Evolutionary conservation across 2,329 filamentous ascomycete species (phyloP).

Genomic region (Arthrobotrys pseudoclavata): DNA sequence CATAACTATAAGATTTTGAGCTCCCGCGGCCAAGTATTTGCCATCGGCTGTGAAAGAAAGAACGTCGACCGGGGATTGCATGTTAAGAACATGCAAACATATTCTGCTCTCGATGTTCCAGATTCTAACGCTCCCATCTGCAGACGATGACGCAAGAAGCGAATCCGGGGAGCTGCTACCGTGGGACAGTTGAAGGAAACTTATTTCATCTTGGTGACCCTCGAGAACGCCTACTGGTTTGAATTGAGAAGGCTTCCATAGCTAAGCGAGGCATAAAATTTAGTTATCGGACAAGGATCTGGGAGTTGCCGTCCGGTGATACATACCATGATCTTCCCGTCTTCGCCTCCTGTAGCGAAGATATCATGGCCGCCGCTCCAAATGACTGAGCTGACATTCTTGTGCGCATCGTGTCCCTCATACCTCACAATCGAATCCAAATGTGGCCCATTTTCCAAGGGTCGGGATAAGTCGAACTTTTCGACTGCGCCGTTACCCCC

Average conservation of each 20-base stretch:
- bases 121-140: slow-evolving; percentile 53
- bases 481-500: slow-evolving; percentile 56
- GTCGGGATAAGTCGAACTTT: slow-evolving; percentile 45
- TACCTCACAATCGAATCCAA: slow-evolving; percentile 33
- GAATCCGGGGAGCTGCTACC: slow-evolving; percentile 36
- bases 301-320: no score
- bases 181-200: slow-evolving; percentile 36
- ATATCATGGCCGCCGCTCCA: slow-evolving; percentile 47
- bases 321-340: slow-evolving; percentile 57
- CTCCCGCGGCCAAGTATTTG: slow-evolving; percentile 51
- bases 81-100: slow-evolving; percentile 56
- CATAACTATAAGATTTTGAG: slow-evolving; percentile 54
- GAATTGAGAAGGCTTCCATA: slow-evolving; percentile 55
- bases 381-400: slow-evolving; percentile 44
- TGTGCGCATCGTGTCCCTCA: slow-evolving; percentile 56
- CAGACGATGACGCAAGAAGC: slow-evolving; percentile 50
- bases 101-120: slow-evolving; percentile 57
- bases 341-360: slow-evolving; percentile 53
- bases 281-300: background rate
- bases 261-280: slow-evolving; percentile 3
- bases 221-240: slow-evolving; percentile 55
- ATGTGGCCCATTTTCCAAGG: slow-evolving; percentile 32
- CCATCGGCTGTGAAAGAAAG: slow-evolving; percentile 53
- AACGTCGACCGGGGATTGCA: slow-evolving; percentile 52
- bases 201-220: slow-evolving; percentile 52